Percentiles rank a stretch among this genome's conserved stretches.
Conservation (phyloP, 2,329 filamentous ascomycete genomes). For the Mycosphaerella sp. region DNA sequence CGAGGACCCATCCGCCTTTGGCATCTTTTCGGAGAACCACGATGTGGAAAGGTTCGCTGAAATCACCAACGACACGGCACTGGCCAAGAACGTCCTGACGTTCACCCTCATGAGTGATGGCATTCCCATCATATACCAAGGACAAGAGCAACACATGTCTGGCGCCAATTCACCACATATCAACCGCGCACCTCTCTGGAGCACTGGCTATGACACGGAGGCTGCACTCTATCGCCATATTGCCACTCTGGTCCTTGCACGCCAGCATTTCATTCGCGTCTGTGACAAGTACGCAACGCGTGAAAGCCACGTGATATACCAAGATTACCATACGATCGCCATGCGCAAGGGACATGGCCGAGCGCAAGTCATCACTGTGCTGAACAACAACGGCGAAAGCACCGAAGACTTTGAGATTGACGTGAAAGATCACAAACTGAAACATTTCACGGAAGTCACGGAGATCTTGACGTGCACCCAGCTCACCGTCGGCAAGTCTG, state of each 20-base stretch:
- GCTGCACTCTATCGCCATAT: constrained; percentile 38
- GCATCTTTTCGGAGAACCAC: constrained; percentile 39
- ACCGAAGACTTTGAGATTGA: constrained; percentile 33
- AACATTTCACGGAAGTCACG: constrained; percentile 25
- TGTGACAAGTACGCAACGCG: constrained; percentile 39
- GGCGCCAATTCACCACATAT: constrained; percentile 29
- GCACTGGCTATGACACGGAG: constrained; percentile 35
- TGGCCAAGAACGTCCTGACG: constrained; percentile 37
- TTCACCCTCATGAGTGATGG: constrained; percentile 38
- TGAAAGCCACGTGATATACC: constrained; percentile 40
- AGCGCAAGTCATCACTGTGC: constrained; percentile 40
- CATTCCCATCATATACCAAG: constrained; percentile 40
- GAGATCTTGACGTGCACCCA: constrained; percentile 34
- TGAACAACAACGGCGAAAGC: constrained; percentile 38
- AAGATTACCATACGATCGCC: constrained; percentile 39
- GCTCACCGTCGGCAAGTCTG: constrained; percentile 24
- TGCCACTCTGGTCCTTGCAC: constrained; percentile 38
- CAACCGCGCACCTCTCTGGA: constrained; percentile 38
- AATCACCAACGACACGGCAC: constrained; percentile 33
- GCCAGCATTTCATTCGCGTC: constrained; percentile 37
- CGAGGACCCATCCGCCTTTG: constrained; percentile 35
- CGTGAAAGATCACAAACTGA: constrained; percentile 31
- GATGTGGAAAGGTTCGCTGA: constrained; percentile 37
- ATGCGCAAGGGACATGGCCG: constrained; percentile 40
- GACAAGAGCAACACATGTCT: constrained; percentile 39